phyloP scores from a whole-genome alignment of 2,329 filamentous ascomycete genomes.

The Leptographium radiaticola region DNA sequence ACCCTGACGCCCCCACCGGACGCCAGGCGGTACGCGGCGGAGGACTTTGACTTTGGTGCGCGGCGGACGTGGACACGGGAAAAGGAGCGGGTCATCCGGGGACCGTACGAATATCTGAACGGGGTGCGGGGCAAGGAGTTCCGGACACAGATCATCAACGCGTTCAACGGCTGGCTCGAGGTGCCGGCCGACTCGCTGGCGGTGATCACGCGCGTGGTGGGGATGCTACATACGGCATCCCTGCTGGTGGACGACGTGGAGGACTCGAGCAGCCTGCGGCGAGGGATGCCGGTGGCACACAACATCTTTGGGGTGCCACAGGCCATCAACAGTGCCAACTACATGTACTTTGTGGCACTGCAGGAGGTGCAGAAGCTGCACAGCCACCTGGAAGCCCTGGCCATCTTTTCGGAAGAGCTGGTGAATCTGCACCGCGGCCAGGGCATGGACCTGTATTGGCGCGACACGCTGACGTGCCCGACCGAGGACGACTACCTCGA shows the following conservation, averaged over 20 bases:
- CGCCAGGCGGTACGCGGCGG: constrained; percentile 37
- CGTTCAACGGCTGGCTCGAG: constrained; percentile 70
- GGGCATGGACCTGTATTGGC: constrained; percentile 86
- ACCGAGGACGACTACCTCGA: constrained; percentile 85
- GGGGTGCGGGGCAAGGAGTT: constrained; percentile 77
- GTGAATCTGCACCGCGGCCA: constrained; percentile 76
- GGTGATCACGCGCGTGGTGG: constrained; percentile 66
- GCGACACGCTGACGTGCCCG: constrained; percentile 71
- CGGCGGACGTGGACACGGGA: constrained; percentile 51
- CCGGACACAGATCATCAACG: constrained; percentile 62
- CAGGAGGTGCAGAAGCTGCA: constrained; percentile 58
- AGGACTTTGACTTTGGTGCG: constrained; percentile 39
- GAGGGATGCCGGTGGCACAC: constrained; percentile 72
- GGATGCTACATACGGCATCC: constrained; percentile 77
- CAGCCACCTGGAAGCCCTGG: constrained; percentile 52
- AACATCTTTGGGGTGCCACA: constrained; percentile 75
- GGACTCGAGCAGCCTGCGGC: constrained; percentile 58
- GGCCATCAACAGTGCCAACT: constrained; percentile 84
- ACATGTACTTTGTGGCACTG: constrained; percentile 72
- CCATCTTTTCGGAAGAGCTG: constrained; percentile 70
- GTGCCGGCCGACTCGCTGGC: constrained; percentile 58
- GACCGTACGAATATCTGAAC: constrained; percentile 70
- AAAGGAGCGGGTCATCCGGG: constrained; percentile 66
- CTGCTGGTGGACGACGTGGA: constrained; percentile 81
- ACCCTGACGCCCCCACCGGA: constrained; percentile 28